A percentile compares a stretch with the other conserved stretches of the same genome.
Conservation (phyloP, 2,329 filamentous ascomycete genomes). For the Penicillium oxalicum region DNA sequence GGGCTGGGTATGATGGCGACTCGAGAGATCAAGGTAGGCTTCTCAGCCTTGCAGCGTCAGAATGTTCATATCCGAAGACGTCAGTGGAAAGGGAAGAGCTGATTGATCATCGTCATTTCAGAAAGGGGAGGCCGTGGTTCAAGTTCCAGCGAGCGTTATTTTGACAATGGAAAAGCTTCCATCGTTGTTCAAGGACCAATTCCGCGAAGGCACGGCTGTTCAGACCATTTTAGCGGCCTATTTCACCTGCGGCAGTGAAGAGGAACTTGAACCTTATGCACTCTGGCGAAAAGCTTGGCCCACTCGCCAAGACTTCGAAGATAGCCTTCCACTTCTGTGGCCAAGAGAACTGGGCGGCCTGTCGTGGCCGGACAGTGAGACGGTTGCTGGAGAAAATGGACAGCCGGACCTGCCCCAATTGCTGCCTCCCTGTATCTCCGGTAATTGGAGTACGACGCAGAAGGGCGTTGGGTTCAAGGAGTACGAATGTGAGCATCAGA, state of each 20-base stretch:
- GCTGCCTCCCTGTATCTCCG: constrained; percentile 36
- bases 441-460: constrained; percentile 29
- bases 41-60: background rate
- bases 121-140: constrained; percentile 57
- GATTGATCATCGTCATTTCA: constrained; percentile 24
- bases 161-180: constrained; percentile 59
- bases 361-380: constrained; percentile 27
- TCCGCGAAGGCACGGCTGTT: constrained; percentile 53
- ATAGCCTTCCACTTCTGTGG: constrained; percentile 55
- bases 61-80: background rate
- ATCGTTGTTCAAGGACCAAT: constrained; percentile 45
- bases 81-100: background rate
- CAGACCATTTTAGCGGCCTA: constrained; percentile 70
- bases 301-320: constrained; percentile 52
- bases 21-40: constrained; percentile 55
- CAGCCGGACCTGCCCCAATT: constrained; percentile 7
- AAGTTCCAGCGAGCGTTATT: constrained; percentile 59
- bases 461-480: constrained; percentile 20
- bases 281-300: constrained; percentile 66
- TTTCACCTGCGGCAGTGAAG: constrained; percentile 49
- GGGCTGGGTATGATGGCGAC: constrained; percentile 75
- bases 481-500: constrained; percentile 31
- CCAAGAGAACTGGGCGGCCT: constrained; percentile 34
- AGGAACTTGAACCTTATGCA: constrained; percentile 44
- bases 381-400: background rate